phyloP scores from a whole-genome alignment of 2,329 filamentous ascomycete genomes.

The Ophiostoma ips region DNA sequence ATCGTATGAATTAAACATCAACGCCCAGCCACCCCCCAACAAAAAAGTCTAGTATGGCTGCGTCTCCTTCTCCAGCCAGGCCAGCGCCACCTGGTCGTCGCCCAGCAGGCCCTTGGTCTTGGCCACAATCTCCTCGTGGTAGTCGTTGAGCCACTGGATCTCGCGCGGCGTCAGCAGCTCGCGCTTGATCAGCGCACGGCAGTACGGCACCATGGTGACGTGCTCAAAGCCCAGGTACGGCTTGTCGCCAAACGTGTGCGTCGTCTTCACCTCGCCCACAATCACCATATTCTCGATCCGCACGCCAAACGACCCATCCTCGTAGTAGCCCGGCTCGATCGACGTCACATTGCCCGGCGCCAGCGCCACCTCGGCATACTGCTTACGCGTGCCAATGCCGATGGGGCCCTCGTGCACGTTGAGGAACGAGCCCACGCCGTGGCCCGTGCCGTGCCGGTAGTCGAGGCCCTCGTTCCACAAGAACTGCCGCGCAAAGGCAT shows the following conservation, averaged over 20 bases:
- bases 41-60: slow-evolving; percentile 43
- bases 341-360: slow-evolving; percentile 90
- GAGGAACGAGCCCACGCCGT: slow-evolving; percentile 86
- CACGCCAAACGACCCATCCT: slow-evolving; percentile 88
- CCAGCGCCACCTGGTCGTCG: slow-evolving; percentile 53
- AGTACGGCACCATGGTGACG: slow-evolving; percentile 94
- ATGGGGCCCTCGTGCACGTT: slow-evolving; percentile 98
- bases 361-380: slow-evolving; percentile 82
- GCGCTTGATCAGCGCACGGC: slow-evolving; percentile 71
- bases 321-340: slow-evolving; percentile 93
- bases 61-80: slow-evolving; percentile 84
- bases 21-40: too few relatives aligned
- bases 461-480: slow-evolving; percentile 87
- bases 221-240: slow-evolving; percentile 91
- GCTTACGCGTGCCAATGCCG: slow-evolving; percentile 81
- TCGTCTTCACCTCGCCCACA: slow-evolving; percentile 76
- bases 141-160: slow-evolving; percentile 75
- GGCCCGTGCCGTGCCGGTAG: slow-evolving; percentile 91
- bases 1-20: too few relatives aligned
- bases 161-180: slow-evolving; percentile 58
- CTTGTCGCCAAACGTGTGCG: slow-evolving; percentile 82
- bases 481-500: slow-evolving; percentile 76
- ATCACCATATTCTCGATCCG: slow-evolving; percentile 94
- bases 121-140: slow-evolving; percentile 65
- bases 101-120: slow-evolving; percentile 71